Base-by-base conservation (phyloP, 1,284 basidiomycete genomes). In the Rhodotorula mucilaginosa region DNA sequence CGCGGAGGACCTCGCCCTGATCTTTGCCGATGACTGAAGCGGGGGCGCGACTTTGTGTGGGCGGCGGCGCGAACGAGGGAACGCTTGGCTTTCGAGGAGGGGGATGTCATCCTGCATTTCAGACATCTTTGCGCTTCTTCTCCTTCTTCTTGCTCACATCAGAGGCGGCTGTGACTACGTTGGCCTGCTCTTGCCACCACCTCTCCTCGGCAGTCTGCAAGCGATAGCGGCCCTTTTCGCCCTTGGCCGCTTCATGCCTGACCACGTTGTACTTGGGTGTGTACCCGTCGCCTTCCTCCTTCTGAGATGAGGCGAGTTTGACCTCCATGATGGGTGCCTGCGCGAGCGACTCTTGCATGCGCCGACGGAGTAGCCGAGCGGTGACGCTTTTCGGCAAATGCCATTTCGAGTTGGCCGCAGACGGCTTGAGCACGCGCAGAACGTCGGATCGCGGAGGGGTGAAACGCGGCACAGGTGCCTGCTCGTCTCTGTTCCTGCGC, bases 1-100 rank as follows among this genome's bases (percentile, higher is more conserved):
- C 2, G 68, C 68, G n/a, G 74, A 74, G 52, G 74, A 76, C n/a
- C 56, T 76, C 19, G 74, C 74, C 4, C 10, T 68, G 7, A 76
- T 74, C 26, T 76, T 76, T 39, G 70, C 64, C 5, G 74, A 75
- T 3, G 67, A 68, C 26, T 54, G 46, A 51, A 12, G 21, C 21
- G 47, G 46, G 8, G 19, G 8, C n/a, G 26, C 16, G 46, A 26
- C 29, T 0, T 23, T 34, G 19, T 23, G 34, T 44, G 39, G 39
- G 39, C 39, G 39, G 39, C 39, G 39, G 39, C 26, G 39, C 12
- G 39, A 44, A 44, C 10, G 39, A 44, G 39, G 10, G 39, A 44
- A 44, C 39, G 39, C 39, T 19, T 18, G 23, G 57, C 57, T 23
- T 34, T 12, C 1, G 46, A 31, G 47, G 5, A 48, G 2, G 13